Evolutionary conservation across 2,329 filamentous ascomycete genomes (phyloP).

Genomic region (Magnaporthiopsis rhizophila): DNA sequence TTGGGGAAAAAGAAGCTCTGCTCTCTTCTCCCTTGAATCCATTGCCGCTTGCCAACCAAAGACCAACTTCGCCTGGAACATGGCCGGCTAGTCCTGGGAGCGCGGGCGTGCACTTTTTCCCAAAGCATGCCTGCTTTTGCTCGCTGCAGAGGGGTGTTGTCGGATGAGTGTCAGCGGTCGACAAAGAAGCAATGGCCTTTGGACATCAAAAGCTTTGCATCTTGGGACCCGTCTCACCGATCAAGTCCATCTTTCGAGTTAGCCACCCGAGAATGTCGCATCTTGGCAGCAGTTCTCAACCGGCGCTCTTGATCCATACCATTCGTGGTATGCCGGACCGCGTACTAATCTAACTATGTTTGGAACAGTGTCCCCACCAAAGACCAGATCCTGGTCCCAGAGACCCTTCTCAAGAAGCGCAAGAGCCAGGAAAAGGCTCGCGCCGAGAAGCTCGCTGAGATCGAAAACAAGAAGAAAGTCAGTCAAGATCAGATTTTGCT

Average conservation of each 20-base stretch:
- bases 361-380: constrained; percentile 82
- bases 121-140: constrained; percentile 28
- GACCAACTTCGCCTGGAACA: neutral
- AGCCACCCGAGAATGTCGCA: constrained; percentile 87
- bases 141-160: constrained; percentile 60
- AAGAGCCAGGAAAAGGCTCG: constrained; percentile 99
- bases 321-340: constrained; percentile 55
- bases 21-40: constrained; percentile 65
- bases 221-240: constrained; percentile 53
- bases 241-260: constrained; percentile 76
- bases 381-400: constrained; percentile 93
- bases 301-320: constrained; percentile 64
- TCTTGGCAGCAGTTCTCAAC: constrained; percentile 88
- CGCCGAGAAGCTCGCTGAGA: constrained; percentile 72
- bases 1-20: constrained; percentile 63
- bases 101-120: constrained; percentile 38
- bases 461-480: constrained; percentile 87
- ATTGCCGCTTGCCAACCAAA: constrained; percentile 48
- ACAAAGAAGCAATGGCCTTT: neutral
- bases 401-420: constrained; percentile 99
- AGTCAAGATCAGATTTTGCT: constrained; percentile 22
- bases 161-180: constrained; percentile 51
- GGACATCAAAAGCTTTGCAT: constrained; percentile 1
- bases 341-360: constrained; percentile 67
- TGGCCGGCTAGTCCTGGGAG: constrained; percentile 9